Base-by-base conservation (phyloP, 1,284 basidiomycete species). In the Moniliophthora roreri region DNA sequence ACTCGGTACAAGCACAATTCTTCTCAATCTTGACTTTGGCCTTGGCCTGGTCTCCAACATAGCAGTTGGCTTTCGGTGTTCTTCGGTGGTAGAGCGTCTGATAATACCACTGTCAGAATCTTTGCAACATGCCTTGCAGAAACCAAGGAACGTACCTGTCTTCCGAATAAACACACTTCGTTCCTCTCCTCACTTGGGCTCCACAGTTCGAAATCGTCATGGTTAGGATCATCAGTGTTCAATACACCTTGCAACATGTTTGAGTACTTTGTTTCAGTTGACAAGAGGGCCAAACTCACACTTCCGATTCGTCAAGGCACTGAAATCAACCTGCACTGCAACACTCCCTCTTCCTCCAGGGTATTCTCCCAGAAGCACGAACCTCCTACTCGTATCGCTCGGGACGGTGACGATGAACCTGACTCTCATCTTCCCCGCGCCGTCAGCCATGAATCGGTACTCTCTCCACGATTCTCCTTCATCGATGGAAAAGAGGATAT, bases 201-300 rank as follows among this genome's bases (percentile, higher is more conserved):
- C 95, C 95, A 98, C 3, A 95, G 71, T 68, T 97, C 95, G 66
- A 97, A 98, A 69, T 98, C 95, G 63, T 97, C 94, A 45, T 85
- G 73, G 28, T 79, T 80, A 3, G 93, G 87, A 63, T 96, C 74
- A 1, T 91, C 79, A 3, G 80, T 53, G 60, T 82, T 81, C 45
- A 94, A 71, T 0, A 78, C 70, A 69, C 93, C 93, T 95, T 41
- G 41, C 47, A 51, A 15, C 44, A 45, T 38, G 11, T 38, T 65
- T 39, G 67, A 51, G 7, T 13, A 47, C 46, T n/a, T 52, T 10
- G n/a, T 36, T 38, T 26, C 15, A 34, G 18, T 4, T 32, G 4
- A 5, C 11, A 20, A 38, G 35, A 48, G 48, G 23, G 32, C 6
- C 51, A 37, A 20, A 75, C 86, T 64, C 63, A 92, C 95, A 98